Base-by-base conservation (phyloP, 768 basidiomycete genomes). In the Brasilioporus rufonigricans region DNA sequence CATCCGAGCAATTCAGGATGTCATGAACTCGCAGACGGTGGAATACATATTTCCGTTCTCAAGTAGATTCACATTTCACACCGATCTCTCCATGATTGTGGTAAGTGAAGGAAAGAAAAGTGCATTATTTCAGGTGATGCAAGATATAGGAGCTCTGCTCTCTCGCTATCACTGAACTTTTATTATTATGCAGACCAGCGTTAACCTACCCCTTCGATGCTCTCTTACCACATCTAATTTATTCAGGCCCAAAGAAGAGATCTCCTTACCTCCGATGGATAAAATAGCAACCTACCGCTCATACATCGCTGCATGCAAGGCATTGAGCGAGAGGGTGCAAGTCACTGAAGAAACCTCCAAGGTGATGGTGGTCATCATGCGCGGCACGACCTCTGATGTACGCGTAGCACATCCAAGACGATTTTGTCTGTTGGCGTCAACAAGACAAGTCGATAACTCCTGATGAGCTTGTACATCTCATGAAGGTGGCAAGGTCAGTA, bases 31-130 rank as follows among this genome's bases (percentile, higher is more conserved):
- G 8, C 91, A 93, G 61, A 85, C 80, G 0, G 70, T 92, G 27
- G 79, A 84, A 23, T 93, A 93, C 64, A 67, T 77, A 32, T 93
- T 91, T 64, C 91, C 91, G 1, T 93, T 82, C 68, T 69, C 66
- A 24, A 87, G 84, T 65, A 76, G 66, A 53, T 92, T 87, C 67
- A 69, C 77, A 9, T 92, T 93, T 62, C 76, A 83, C 19, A 91
- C 89, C 1, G 89, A 91, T 60, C 70, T 89, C n/a, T 76, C 71
- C n/a, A 81, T 85, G 55, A 58, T 93, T 19, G 70, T 88, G 0
- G 69, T 87, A 11, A 77, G 79, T 38, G 78, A 85, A 54, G 88
- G 90, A 29, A 75, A 75, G 55, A 84, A 82, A 69, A 90, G 87
- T 60, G 74, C 85, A 2, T 85, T 93, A 63, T 87, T 91, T 67